Evolutionary conservation across 306 rosid species (phyloP).

Genomic region (Argentina anserina): DNA sequence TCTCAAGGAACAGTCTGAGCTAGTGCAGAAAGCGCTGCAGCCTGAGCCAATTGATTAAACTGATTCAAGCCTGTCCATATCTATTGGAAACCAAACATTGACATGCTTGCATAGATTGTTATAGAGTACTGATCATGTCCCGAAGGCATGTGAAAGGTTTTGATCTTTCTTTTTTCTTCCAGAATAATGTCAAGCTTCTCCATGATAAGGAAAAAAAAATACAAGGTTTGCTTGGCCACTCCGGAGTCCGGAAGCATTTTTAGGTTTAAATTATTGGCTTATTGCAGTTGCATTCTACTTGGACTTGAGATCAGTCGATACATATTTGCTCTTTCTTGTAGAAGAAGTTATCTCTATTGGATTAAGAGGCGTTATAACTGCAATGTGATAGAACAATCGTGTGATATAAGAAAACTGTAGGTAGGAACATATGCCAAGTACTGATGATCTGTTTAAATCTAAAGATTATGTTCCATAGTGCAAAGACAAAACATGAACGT

Average conservation of each 20-base stretch:
- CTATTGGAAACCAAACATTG: neutral
- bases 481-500: slow-evolving; percentile 75
- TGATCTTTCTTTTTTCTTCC: neutral
- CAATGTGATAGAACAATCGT: too few relatives aligned
- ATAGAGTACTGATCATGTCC: neutral
- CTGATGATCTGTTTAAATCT: slow-evolving; percentile 19
- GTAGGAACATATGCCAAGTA: too few relatives aligned
- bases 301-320: neutral
- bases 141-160: neutral
- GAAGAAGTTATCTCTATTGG: neutral
- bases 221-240: neutral
- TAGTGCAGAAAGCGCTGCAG: slow-evolving; percentile 29
- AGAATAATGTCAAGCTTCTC: neutral
- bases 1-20: slow-evolving; percentile 72
- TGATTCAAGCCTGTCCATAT: slow-evolving; percentile 4
- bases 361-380: neutral
- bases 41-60: neutral
- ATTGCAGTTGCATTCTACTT: neutral
- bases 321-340: neutral
- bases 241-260: neutral
- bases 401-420: too few relatives aligned
- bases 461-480: slow-evolving; percentile 52
- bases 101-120: neutral
- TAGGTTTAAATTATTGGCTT: neutral
- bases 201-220: neutral